A percentile compares a stretch with the other conserved stretches of the same genome.
These are phyloP conservation scores for Tolypocladium nubicola DNA, from an alignment of 2,329 filamentous ascomycete species.

Conservation along the genomic window DNA sequence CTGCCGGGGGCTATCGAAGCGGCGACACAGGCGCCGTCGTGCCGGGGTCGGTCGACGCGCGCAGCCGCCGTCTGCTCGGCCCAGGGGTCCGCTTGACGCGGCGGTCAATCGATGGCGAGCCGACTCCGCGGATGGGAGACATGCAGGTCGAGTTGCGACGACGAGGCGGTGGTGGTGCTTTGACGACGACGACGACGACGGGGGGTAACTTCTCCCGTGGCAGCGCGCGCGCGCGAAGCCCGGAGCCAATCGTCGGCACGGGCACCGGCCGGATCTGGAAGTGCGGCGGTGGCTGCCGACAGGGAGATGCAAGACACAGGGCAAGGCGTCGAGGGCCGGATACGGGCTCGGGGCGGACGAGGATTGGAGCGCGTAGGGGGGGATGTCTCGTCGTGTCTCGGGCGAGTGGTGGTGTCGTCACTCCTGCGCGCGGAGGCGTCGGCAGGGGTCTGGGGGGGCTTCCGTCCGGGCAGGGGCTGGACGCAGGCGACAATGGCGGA, in stretches of 20 bases:
- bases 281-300: neutral
- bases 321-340: neutral
- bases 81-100: neutral
- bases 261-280: neutral
- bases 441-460: neutral
- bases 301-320: neutral
- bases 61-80: neutral
- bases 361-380: neutral
- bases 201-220: neutral
- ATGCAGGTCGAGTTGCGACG: neutral
- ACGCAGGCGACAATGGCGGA: no score
- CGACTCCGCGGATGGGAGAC: neutral
- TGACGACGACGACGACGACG: neutral
- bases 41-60: neutral
- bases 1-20: neutral
- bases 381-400: neutral
- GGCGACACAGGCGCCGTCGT: neutral
- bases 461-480: neutral
- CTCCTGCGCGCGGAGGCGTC: neutral
- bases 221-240: neutral
- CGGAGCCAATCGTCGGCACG: neutral
- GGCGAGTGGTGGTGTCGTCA: neutral
- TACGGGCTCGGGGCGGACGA: neutral
- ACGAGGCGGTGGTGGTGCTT: neutral
- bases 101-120: conserved; percentile 7